Base-by-base conservation (phyloP, 169 alveolate species). In the Cardiosporidium cionae region DNA sequence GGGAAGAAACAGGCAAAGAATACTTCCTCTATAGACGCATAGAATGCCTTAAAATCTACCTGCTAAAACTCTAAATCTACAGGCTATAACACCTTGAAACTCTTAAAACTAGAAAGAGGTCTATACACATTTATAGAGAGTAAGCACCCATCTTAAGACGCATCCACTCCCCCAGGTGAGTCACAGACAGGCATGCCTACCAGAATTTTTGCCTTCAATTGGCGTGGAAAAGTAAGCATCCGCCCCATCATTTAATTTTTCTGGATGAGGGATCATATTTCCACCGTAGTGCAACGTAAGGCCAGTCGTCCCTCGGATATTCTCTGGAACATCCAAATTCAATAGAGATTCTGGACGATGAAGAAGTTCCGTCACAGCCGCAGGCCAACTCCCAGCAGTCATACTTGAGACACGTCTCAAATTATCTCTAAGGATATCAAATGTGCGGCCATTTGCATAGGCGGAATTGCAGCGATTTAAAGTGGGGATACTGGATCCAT, bases 181-280 rank as follows among this genome's bases (percentile, higher is more conserved):
- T n/a, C n/a, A n/a, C n/a, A n/a, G n/a, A n/a, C n/a, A n/a, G n/a
- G n/a, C n/a, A n/a, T n/a, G n/a, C n/a, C n/a, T n/a, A n/a, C n/a
- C n/a, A n/a, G n/a, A n/a, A n/a, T n/a, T n/a, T n/a, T n/a, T n/a
- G n/a, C n/a, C n/a, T n/a, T n/a, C n/a, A n/a, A n/a, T n/a, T n/a
- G n/a, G n/a, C n/a, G n/a, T n/a, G n/a, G 34, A 32, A 34, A 78
- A 79, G 52, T 78, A 86, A 6, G 97, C 96, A 76, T 91, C 96
- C 68, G 91, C 96, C 9, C 97, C 96, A 63, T 84, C 86, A 25
- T 75, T 76, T 36, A 76, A 62, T 70, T 90, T 90, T 22, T 84
- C 88, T 25, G 91, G 91, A 7, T 83, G 91, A 7, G 90, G 90
- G 1, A 75, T 3, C 70, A 75, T 37, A 72, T 32, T 67, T 25